Base-by-base conservation (phyloP, 2,329 filamentous ascomycete species). In the Myriosclerotinia scirpicola region DNA sequence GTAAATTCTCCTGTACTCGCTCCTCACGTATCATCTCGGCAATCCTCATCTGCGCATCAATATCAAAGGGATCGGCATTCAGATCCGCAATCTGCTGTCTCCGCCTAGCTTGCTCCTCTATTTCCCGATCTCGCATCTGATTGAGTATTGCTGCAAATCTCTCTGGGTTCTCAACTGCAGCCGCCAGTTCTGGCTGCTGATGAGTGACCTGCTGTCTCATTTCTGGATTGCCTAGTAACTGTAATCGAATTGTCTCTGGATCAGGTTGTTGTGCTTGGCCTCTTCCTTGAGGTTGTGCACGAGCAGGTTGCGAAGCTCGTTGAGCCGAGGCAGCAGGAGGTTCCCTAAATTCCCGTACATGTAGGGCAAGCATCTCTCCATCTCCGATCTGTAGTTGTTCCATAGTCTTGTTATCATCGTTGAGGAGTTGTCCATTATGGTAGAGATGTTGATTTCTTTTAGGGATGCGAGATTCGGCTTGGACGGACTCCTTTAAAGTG, bases 1-100 rank as follows among this genome's bases (percentile, higher is more conserved):
- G 93, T 68, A 98, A 79, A 75, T 99, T 99, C 80, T 97, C 93
- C 78, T 94, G 93, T 55, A 99, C 94, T 20, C 90, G 85, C 79
- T 98, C 91, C 79, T 97, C 91, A 65, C 95, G 89, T 76, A 99
- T 99, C 79, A 98, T 96, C 80, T 99, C 95, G 76, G 95, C 94
- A 69, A 99, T 99, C 80, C 90, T 92, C 56, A 85, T 85, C 79
- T 99, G 95, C 11, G 93, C 92, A 71, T 97, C 93, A 36, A 92
- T 81, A 76, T 99, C 94, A 80, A 98, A 97, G 0, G 94, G 93
- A 75, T 99, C 95, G 12, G 93, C 90, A 77, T 98, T 97, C 69
- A 98, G 83, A 75, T 90, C 84, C 69, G 89, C 88, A 73, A 97
- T 93, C 77, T 94, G 88, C 64, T 91, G 88, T 77, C 93, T 88